These are phyloP conservation scores for Diplodia scrobiculata DNA, from an alignment of 2,329 filamentous ascomycete genomes.

Conservation along the genomic window DNA sequence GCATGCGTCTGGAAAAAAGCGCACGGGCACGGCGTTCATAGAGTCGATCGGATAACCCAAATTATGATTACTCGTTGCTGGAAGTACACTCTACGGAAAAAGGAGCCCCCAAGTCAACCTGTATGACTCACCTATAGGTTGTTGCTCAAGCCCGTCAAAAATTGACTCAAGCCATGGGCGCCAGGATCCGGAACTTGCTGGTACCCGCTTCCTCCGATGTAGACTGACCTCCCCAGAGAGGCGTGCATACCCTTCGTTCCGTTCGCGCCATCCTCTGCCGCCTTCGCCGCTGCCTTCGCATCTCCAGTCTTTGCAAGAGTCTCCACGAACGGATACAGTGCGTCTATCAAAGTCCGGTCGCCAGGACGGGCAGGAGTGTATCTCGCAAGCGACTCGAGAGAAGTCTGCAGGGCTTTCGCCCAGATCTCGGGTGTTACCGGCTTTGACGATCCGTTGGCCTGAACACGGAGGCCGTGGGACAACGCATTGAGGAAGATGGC, in stretches of 20 bases:
- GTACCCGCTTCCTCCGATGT: constrained; percentile 75
- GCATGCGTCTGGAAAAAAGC: constrained; percentile 27
- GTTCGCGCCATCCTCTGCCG: constrained; percentile 73
- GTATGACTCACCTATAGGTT: constrained; percentile 19
- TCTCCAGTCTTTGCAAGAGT: constrained; percentile 66
- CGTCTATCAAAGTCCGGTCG: constrained; percentile 88
- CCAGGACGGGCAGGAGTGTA: constrained; percentile 91
- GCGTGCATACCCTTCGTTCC: constrained; percentile 91
- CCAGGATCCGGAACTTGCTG: constrained; percentile 74
- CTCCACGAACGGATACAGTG: constrained; percentile 82
- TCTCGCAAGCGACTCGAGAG: constrained; percentile 69
- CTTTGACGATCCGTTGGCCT: constrained; percentile 52
- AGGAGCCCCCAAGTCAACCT: background rate
- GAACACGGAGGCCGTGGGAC: constrained; percentile 65
- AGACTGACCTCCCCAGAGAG: constrained; percentile 79
- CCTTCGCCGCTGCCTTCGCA: constrained; percentile 71
- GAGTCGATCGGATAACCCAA: constrained; percentile 30
- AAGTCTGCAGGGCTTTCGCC: constrained; percentile 70
- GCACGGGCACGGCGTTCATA: constrained; percentile 28
- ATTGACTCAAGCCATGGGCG: constrained; percentile 76
- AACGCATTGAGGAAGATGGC: constrained; percentile 91
- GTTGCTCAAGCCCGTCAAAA: constrained; percentile 69
- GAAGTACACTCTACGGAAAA: constrained; percentile 9
- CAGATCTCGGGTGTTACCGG: constrained; percentile 56
- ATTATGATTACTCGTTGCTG: constrained; percentile 23